Evolutionary conservation across 1,284 basidiomycete species (phyloP).

Genomic region (Tylopilus sp.): DNA sequence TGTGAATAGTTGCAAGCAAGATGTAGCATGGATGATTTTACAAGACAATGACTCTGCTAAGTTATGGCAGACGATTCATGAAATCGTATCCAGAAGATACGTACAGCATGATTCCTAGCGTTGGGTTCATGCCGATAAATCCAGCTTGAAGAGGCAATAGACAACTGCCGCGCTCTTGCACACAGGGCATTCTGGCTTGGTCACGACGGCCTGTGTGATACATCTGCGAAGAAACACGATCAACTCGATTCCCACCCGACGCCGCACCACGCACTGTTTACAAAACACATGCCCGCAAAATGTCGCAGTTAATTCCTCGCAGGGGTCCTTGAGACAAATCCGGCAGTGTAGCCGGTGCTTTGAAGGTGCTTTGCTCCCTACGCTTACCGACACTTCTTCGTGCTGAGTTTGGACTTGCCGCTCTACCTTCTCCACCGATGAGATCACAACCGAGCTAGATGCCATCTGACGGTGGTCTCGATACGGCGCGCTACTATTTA

Average conservation of each 20-base stretch:
- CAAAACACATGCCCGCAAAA: slow-evolving; percentile 72
- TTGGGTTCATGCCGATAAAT: slow-evolving; percentile 28
- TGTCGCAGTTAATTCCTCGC: slow-evolving; percentile 60
- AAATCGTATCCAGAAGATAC: not conserved
- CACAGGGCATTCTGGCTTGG: slow-evolving; percentile 58
- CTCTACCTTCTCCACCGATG: slow-evolving; percentile 13
- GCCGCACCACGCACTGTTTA: slow-evolving; percentile 50
- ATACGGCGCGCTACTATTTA: too few relatives aligned
- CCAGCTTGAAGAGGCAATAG: slow-evolving; percentile 57
- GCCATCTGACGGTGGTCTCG: too few relatives aligned
- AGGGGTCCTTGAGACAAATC: slow-evolving; percentile 53
- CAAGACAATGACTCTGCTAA: not conserved
- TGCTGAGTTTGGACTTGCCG: not conserved
- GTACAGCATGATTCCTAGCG: too few relatives aligned
- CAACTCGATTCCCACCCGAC: not conserved
- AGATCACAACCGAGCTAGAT: too few relatives aligned
- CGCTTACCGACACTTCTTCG: not conserved
- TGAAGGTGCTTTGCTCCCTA: not conserved
- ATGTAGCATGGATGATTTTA: not conserved
- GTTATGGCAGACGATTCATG: not conserved
- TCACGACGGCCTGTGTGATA: slow-evolving; percentile 58
- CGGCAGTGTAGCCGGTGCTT: slow-evolving; percentile 53
- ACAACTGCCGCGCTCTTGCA: slow-evolving; percentile 59
- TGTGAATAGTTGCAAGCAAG: not conserved
- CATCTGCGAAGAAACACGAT: slow-evolving; percentile 48